phyloP scores from a whole-genome alignment of 2,329 filamentous ascomycete species.

The Incumbomyces delicatus region DNA sequence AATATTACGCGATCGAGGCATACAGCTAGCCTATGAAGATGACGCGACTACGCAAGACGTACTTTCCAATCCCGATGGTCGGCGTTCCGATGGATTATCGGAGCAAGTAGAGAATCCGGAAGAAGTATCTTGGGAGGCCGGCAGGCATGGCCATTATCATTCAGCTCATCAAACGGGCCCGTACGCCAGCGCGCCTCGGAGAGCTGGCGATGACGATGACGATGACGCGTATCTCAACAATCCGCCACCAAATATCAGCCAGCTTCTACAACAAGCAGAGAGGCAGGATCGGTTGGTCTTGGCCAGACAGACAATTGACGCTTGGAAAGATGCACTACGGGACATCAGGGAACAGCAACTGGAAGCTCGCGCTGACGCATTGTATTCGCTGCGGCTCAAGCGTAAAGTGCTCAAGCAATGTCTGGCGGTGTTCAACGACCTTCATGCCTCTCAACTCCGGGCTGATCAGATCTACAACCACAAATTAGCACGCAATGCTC shows the following conservation, averaged over 20 bases:
- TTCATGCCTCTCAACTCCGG: neutral
- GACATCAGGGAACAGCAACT: neutral
- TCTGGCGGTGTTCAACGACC: slow-evolving; percentile 3
- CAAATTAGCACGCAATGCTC: slow-evolving; percentile 2
- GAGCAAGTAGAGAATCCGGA: neutral
- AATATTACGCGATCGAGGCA: slow-evolving; percentile 3
- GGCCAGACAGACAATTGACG: slow-evolving; percentile 1
- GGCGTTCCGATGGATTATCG: neutral
- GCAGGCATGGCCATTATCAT: too few relatives aligned
- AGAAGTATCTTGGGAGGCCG: neutral
- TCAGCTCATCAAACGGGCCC: too few relatives aligned
- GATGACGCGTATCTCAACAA: neutral
- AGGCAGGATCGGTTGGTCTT: neutral
- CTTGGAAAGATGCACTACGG: neutral
- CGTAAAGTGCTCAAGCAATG: slow-evolving; percentile 7
- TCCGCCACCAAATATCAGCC: neutral
- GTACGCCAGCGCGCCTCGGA: too few relatives aligned
- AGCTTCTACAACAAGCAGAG: neutral
- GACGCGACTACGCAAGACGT: slow-evolving; percentile 5
- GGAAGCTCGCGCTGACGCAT: slow-evolving; percentile 1
- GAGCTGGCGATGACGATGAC: neutral
- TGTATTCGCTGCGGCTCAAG: slow-evolving; percentile 5
- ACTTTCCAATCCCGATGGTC: neutral
- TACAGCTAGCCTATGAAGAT: slow-evolving; percentile 5
- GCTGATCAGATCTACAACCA: slow-evolving; percentile 5